Conservation (phyloP, 345 rosid species). For the Sisymbrium altissimum region DNA sequence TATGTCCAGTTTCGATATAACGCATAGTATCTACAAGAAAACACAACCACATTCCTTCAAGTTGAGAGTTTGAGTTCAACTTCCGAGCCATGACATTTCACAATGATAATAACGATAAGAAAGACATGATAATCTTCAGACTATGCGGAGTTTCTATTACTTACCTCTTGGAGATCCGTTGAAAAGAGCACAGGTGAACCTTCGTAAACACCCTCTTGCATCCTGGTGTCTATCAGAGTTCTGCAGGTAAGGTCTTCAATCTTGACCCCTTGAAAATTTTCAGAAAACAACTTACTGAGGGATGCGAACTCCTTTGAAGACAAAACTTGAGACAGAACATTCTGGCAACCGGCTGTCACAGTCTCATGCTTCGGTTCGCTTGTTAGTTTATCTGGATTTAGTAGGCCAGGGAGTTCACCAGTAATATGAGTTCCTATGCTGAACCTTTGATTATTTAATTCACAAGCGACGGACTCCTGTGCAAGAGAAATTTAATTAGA, state of each 20-base stretch:
- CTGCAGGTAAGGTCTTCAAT: constrained; percentile 50
- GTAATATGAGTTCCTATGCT: constrained; percentile 40
- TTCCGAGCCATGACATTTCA: not conserved
- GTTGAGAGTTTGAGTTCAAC: constrained; percentile 5
- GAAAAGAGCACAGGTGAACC: constrained; percentile 53
- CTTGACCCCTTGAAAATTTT: constrained; percentile 68
- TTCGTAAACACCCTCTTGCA: constrained; percentile 83
- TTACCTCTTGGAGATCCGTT: constrained; percentile 69
- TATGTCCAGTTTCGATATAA: not conserved
- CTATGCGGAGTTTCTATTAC: constrained; percentile 3
- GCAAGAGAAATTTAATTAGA: constrained; percentile 17
- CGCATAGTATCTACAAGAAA: not conserved
- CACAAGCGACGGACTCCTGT: constrained; percentile 48
- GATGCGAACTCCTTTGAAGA: constrained; percentile 69
- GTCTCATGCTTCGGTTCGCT: constrained; percentile 34
- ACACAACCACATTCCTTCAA: constrained; percentile 6
- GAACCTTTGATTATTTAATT: constrained; percentile 19
- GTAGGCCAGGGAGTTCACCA: constrained; percentile 32
- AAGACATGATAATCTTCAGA: constrained; percentile 7
- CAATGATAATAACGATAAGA: not conserved
- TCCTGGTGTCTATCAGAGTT: constrained; percentile 54
- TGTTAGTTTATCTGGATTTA: constrained; percentile 38
- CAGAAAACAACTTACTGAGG: constrained; percentile 64
- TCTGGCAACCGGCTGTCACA: constrained; percentile 56
- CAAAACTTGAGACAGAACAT: constrained; percentile 57